These are phyloP conservation scores for Lactarius trivialis DNA, from an alignment of 768 basidiomycete genomes.

Conservation along the genomic window DNA sequence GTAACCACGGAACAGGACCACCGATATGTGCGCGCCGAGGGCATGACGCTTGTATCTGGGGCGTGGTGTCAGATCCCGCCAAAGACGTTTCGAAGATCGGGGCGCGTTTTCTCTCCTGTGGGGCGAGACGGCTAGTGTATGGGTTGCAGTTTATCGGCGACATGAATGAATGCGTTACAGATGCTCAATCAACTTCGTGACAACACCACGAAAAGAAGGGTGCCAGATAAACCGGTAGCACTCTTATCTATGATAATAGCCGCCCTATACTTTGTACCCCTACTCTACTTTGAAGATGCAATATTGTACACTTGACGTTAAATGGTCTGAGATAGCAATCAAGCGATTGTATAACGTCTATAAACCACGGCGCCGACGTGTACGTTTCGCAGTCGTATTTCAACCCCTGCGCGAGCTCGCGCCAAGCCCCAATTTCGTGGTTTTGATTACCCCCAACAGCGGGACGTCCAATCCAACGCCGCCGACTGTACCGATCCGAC, in stretches of 20 bases:
- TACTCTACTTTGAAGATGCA: not conserved
- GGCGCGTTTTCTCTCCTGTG: constrained; percentile 64
- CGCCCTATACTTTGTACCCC: too few species aligned
- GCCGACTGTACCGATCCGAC: constrained; percentile 56
- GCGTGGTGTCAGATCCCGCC: constrained; percentile 53
- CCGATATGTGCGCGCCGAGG: constrained; percentile 72
- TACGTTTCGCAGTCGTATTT: not conserved
- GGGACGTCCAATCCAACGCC: constrained; percentile 59
- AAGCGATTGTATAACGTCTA: not conserved
- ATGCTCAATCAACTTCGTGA: too few species aligned
- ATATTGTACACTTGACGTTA: not conserved
- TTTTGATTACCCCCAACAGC: constrained; percentile 79
- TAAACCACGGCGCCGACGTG: not conserved
- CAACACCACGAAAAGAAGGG: too few species aligned
- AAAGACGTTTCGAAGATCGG: constrained; percentile 20
- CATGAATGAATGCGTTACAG: too few species aligned
- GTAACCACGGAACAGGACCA: constrained; percentile 64
- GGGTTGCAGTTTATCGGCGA: constrained; percentile 68
- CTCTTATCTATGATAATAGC: too few species aligned
- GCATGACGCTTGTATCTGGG: constrained; percentile 59
- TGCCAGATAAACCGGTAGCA: too few species aligned
- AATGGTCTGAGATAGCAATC: not conserved
- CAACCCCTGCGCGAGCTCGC: constrained; percentile 32
- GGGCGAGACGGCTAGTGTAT: constrained; percentile 51
- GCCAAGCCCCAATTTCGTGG: constrained; percentile 78